phyloP scores from a whole-genome alignment of 2,329 filamentous ascomycete species.

The Aspergillus sp. region DNA sequence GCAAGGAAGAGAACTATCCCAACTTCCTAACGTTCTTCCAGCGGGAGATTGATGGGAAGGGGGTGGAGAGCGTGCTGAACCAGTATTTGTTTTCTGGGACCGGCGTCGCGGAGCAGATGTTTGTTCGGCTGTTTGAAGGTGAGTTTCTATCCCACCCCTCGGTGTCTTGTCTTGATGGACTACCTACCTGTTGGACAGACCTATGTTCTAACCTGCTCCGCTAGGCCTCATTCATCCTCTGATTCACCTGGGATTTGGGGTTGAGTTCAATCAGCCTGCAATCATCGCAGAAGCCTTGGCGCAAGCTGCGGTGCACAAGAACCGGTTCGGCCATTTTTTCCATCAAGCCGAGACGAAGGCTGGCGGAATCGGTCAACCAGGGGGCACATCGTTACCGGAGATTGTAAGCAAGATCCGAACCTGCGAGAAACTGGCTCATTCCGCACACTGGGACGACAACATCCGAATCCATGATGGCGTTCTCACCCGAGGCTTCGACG shows the following conservation, averaged over 20 bases:
- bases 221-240: slow-evolving; percentile 71
- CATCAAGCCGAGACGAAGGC: slow-evolving; percentile 33
- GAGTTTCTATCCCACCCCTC: slow-evolving; percentile 16
- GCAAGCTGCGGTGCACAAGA: slow-evolving; percentile 67
- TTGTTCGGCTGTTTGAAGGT: slow-evolving; percentile 66
- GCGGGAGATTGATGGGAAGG: slow-evolving; percentile 62
- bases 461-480: slow-evolving; percentile 71
- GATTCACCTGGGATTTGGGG: slow-evolving; percentile 79
- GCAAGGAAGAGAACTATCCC: slow-evolving; percentile 63
- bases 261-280: slow-evolving; percentile 79
- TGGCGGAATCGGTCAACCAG: slow-evolving; percentile 25
- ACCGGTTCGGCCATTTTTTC: slow-evolving; percentile 57
- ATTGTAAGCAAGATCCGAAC: slow-evolving; percentile 60
- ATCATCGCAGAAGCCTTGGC: slow-evolving; percentile 78
- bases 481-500: slow-evolving; percentile 58
- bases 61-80: slow-evolving; percentile 60
- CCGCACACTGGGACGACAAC: slow-evolving; percentile 52
- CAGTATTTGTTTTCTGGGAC: slow-evolving; percentile 69
- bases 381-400: slow-evolving; percentile 48
- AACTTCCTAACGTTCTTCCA: slow-evolving; percentile 78
- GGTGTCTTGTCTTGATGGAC: not conserved
- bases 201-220: not conserved
- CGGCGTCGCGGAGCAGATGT: slow-evolving; percentile 64
- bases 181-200: not conserved
- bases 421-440: slow-evolving; percentile 55